Evolutionary conservation across 106 monocot species (phyloP), one percentile per base, ranked within the genome.

Genomic region (Allium fistulosum): DNA sequence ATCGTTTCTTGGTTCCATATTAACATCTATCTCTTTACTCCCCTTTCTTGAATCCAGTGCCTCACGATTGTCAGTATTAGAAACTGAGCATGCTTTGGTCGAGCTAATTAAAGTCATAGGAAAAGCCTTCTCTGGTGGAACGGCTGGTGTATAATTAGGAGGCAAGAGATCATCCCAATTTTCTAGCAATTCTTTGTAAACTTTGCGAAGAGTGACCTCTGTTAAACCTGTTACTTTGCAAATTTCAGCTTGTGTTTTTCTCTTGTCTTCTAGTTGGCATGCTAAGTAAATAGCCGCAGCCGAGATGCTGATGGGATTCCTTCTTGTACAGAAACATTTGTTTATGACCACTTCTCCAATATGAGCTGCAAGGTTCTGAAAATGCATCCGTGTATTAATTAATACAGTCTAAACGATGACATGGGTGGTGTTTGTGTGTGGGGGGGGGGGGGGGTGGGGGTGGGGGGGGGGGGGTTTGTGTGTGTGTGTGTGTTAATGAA

Each of bases 161-260:
- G 97, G 97, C 3, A 99, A 88, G 8, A 99, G 77, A 81, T 99
- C 97, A 22, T 90, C 85, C 92, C 97, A 92, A 49, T 99, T 99
- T 68, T 99, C 97, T 50, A 93, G 62, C 10, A 99, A 72, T 65
- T 99, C 97, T 73, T 99, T 99, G 81, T 99, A 99, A 17, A 99
- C 97, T 79, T 99, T 93, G 15, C 92, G 84, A 49, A 99, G 87
- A 45, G 97, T 99, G 17, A 99, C 97, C 71, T 99, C 97, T 26
- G 97, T 99, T 4, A 99, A 83, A 16, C 97, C 97, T 0, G 97
- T 99, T 37, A 99, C 97, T 67, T 93, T 99, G 68, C 97, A 99
- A 17, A 99, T 99, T 75, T 99, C 97, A n/a, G 97, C 97, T 65
- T 99, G 97, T 15, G 97, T 99, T 72, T 99, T 99, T 7, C 97